Base-by-base conservation (phyloP, 768 basidiomycete genomes). In the Podaxis carcinomalis region DNA sequence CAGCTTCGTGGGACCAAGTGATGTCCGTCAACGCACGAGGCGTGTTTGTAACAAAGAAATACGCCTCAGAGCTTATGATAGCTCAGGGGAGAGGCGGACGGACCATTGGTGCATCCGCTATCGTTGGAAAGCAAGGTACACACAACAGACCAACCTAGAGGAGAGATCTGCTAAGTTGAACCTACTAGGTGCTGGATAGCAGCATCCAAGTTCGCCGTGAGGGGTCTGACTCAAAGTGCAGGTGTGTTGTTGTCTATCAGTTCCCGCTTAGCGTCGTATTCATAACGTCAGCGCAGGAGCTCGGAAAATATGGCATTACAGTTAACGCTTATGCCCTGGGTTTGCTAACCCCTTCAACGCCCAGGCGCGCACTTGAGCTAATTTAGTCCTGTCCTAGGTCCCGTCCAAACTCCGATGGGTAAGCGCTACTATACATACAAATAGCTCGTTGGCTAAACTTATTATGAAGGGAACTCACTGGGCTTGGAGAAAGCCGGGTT, bases 1-100 rank as follows among this genome's bases (percentile, higher is more conserved):
- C 72, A 1, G 72, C 76, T 5, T 68, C 74, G 0, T 80, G 73
- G 75, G 76, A 86, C 65, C 71, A 67, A 67, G 37, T 73, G 5
- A 71, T 81, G 63, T 72, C 76, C 3, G 72, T 87, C 64, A 88
- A 89, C 64, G 74, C 80, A 61, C 78, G 82, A 54, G 86, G 85
- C 40, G 72, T 78, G 2, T 83, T 62, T 88, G 84, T 68, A 87
- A 87, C 47, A 84, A n/a, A n/a, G n/a, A n/a, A 87, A 56, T 77
- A 86, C 61, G 87, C 86, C 2, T 86, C 83, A n/a, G 73, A 73
- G 56, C 80, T 82, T 63, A 89, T 89, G 88, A 71, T 72, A 25
- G 75, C 85, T 5, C 82, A 83, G 70, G 78, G 80, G 0, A 71
- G 70, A 7, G 80, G 83, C 14, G 83, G 86, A 0, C 74, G 81